A percentile compares a stretch with the other conserved stretches of the same genome.
These are phyloP conservation scores for Penstemon davidsonii DNA, from an alignment of 257 asterid species.

Conservation along the genomic window DNA sequence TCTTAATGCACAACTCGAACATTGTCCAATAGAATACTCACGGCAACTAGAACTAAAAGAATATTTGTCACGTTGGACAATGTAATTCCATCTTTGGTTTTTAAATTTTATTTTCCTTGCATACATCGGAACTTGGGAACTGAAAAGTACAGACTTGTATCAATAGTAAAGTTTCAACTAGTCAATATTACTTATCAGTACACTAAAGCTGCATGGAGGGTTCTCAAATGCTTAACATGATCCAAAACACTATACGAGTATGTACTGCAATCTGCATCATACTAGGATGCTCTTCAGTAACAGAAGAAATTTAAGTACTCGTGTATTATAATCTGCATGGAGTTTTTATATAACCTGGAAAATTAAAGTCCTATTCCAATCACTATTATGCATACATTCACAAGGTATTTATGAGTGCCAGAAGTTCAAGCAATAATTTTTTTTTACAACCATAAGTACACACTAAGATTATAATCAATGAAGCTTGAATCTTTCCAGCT, in stretches of 20 bases:
- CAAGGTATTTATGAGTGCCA: not conserved
- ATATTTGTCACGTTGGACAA: slow-evolving; percentile 47
- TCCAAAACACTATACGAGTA: not conserved
- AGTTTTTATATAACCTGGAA: not conserved
- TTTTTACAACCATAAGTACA: slow-evolving; percentile 8
- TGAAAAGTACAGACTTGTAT: slow-evolving; percentile 39
- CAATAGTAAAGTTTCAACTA: slow-evolving; percentile 29
- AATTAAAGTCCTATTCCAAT: slow-evolving; percentile 13
- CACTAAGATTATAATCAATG: slow-evolving; percentile 6
- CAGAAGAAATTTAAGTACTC: too few relatives aligned
- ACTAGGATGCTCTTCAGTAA: too few relatives aligned
- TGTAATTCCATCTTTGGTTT: slow-evolving; percentile 52
- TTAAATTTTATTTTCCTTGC: slow-evolving; percentile 57
- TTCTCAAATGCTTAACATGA: slow-evolving; percentile 5
- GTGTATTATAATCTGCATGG: not conserved
- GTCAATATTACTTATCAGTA: slow-evolving; percentile 16
- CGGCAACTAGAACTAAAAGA: slow-evolving; percentile 38
- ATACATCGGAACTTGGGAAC: slow-evolving; percentile 58
- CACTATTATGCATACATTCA: slow-evolving; percentile 1
- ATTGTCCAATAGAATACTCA: slow-evolving; percentile 42
- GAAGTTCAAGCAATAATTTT: slow-evolving; percentile 14
- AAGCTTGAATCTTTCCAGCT: slow-evolving; percentile 24
- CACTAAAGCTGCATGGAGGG: not conserved
- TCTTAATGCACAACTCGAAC: slow-evolving; percentile 39
- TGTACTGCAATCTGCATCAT: too few relatives aligned